These are phyloP conservation scores for Salix exigua DNA, from an alignment of 345 rosid species.

Conservation along the genomic window DNA sequence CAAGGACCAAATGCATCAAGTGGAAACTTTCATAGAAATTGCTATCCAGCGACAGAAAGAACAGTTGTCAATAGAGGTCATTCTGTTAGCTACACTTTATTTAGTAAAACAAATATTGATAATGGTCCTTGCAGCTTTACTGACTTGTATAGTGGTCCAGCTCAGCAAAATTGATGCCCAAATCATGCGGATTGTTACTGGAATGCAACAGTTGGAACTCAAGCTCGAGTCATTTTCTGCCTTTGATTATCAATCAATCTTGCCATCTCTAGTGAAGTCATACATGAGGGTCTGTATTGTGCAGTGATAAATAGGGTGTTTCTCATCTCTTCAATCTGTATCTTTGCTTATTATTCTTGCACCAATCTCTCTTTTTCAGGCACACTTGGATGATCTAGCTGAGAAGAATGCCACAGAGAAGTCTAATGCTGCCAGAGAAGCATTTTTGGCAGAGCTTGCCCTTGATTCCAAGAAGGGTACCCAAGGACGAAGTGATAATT, in stretches of 20 bases:
- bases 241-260: conserved; percentile 57
- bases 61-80: conserved; percentile 71
- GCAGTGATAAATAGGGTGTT: conserved; percentile 7
- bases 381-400: conserved; percentile 82
- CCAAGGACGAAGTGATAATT: conserved; percentile 54
- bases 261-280: conserved; percentile 71
- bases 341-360: background rate
- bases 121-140: background rate
- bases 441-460: conserved; percentile 89
- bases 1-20: conserved; percentile 62
- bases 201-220: conserved; percentile 80
- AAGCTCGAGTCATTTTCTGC: conserved; percentile 72
- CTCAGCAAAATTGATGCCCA: conserved; percentile 77
- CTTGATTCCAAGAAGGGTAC: conserved; percentile 72
- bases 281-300: conserved; percentile 69
- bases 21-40: conserved; percentile 73
- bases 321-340: conserved; percentile 9
- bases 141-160: conserved; percentile 42
- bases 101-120: background rate
- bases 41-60: conserved; percentile 80
- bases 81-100: conserved; percentile 20
- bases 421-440: conserved; percentile 98
- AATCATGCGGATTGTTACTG: conserved; percentile 61
- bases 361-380: conserved; percentile 32
- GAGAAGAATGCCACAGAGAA: conserved; percentile 94